Evolutionary conservation across 2,329 filamentous ascomycete genomes (phyloP).

Genomic region (Ilyonectria mors-panacis): DNA sequence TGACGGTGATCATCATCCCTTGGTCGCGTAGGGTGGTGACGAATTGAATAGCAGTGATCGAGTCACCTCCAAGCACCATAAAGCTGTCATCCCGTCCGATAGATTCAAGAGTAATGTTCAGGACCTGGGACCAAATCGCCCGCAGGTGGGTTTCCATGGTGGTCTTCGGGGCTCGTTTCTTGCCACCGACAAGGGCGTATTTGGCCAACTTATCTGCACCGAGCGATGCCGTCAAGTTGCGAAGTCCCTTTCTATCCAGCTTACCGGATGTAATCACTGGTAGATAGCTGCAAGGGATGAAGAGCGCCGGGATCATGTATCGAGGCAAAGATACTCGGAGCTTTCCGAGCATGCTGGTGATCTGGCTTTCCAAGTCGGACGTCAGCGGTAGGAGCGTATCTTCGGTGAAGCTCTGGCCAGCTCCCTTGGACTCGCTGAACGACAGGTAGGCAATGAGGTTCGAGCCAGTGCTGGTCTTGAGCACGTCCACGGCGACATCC

Average conservation of each 20-base stretch:
- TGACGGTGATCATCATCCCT: constrained; percentile 58
- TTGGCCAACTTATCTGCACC: constrained; percentile 5
- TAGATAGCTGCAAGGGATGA: constrained; percentile 27
- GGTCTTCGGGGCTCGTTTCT: constrained; percentile 14
- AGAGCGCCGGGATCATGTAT: constrained; percentile 38
- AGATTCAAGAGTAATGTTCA: constrained; percentile 50
- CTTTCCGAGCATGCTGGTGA: constrained; percentile 38
- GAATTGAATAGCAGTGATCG: constrained; percentile 64
- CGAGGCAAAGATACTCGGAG: constrained; percentile 23
- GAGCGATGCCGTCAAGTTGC: neutral
- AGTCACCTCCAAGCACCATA: constrained; percentile 65
- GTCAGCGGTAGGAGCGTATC: neutral
- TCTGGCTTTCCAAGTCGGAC: neutral
- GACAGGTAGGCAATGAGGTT: constrained; percentile 20
- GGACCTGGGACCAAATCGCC: constrained; percentile 55
- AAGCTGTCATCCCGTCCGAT: constrained; percentile 63
- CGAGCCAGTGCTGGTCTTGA: constrained; percentile 8
- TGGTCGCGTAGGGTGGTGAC: constrained; percentile 59
- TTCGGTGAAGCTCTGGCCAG: constrained; percentile 16
- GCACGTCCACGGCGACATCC: constrained; percentile 7
- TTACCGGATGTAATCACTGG: constrained; percentile 36
- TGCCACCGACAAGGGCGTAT: neutral
- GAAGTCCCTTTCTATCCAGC: constrained; percentile 20
- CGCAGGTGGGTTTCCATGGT: constrained; percentile 44
- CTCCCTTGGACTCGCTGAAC: neutral